Conservation (phyloP, 2,329 filamentous ascomycete species). For the Colletotrichum siamense region DNA sequence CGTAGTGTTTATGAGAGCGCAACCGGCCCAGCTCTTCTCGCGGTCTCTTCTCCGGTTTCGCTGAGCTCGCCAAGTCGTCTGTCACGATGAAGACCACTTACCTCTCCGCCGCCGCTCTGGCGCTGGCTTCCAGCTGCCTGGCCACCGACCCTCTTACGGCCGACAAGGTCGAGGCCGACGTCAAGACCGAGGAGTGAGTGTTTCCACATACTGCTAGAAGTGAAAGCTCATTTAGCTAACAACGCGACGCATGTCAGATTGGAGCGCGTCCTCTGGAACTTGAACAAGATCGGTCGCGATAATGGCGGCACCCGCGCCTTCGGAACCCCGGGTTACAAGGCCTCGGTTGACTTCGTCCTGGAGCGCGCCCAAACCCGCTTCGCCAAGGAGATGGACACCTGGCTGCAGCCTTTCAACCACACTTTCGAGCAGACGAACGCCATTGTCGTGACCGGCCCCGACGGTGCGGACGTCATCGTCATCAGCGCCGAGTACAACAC, state of each 20-base stretch:
- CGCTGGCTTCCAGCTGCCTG: conserved; percentile 3
- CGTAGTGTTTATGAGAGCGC: neutral
- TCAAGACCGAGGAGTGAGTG: conserved; percentile 40
- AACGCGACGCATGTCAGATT: conserved; percentile 35
- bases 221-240: neutral
- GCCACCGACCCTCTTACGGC: conserved; percentile 36
- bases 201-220: accelerated
- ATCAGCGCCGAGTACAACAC: conserved; percentile 50
- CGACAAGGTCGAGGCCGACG: conserved; percentile 44
- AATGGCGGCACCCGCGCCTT: conserved; percentile 60
- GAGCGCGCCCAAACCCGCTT: conserved; percentile 35
- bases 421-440: conserved; percentile 43
- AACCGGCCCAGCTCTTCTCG: neutral
- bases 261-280: conserved; percentile 49
- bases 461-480: conserved; percentile 47
- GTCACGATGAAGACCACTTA: conserved; percentile 17
- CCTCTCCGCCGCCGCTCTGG: conserved; percentile 10
- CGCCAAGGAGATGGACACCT: conserved; percentile 46
- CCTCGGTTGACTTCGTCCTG: conserved; percentile 55
- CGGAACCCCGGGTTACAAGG: conserved; percentile 55
- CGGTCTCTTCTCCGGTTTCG: neutral
- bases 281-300: conserved; percentile 51
- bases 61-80: neutral
- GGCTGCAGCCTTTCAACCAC: conserved; percentile 40
- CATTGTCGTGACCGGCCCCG: conserved; percentile 49